Evolutionary conservation across 2,329 filamentous ascomycete genomes (phyloP).

Genomic region (Calonectria crousiana): DNA sequence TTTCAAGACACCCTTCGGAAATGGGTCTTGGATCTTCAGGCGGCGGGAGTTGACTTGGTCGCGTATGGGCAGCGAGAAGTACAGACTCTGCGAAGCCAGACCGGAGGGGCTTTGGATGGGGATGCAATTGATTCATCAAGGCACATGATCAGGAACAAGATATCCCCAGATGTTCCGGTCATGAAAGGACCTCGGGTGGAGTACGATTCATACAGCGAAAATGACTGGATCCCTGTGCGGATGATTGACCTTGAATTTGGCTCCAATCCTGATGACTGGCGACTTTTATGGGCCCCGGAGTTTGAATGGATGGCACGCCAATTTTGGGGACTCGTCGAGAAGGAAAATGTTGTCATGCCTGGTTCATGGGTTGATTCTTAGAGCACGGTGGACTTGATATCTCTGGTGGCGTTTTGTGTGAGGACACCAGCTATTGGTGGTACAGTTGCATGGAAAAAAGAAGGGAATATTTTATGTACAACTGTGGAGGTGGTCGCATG

Average conservation of each 20-base stretch:
- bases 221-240: conserved; percentile 41
- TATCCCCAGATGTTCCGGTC: neutral
- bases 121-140: conserved; percentile 29
- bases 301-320: conserved; percentile 10
- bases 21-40: conserved; percentile 33
- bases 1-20: conserved; percentile 32
- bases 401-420: neutral
- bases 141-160: conserved; percentile 11
- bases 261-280: conserved; percentile 28
- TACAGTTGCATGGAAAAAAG: neutral
- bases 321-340: conserved; percentile 42
- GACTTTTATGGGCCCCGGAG: neutral
- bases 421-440: neutral
- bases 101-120: conserved; percentile 33
- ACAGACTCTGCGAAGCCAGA: neutral
- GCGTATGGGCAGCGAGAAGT: conserved; percentile 39
- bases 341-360: conserved; percentile 32
- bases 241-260: conserved; percentile 36
- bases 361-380: conserved; percentile 42
- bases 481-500: neutral
- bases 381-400: neutral
- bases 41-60: conserved; percentile 35
- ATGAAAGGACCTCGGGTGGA: neutral
- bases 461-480: neutral
- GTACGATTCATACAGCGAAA: neutral